Evolutionary conservation across 441 rosid species (phyloP).

Genomic region (Pelargonium citronellum): DNA sequence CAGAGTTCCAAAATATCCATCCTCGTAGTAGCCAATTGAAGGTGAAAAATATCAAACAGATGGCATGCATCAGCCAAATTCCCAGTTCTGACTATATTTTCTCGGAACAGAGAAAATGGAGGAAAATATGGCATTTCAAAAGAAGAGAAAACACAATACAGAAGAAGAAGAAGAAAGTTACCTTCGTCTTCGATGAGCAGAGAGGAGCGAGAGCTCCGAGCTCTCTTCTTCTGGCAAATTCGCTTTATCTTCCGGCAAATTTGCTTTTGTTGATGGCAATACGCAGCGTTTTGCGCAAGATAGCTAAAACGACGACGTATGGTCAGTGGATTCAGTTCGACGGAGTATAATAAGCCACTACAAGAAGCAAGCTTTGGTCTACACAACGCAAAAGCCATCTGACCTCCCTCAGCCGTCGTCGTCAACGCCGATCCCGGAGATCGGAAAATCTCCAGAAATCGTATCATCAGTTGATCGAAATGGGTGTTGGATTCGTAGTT

Average conservation of each 20-base stretch:
- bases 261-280: neutral
- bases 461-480: slow-evolving; percentile 13
- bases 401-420: neutral
- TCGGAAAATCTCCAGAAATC: slow-evolving; percentile 12
- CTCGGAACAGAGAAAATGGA: slow-evolving; percentile 8
- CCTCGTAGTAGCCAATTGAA: neutral
- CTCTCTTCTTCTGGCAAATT: neutral
- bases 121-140: neutral
- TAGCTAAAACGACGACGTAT: neutral
- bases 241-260: neutral
- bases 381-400: slow-evolving; percentile 1
- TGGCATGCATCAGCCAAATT: neutral
- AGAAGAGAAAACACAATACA: neutral
- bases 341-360: too few relatives aligned
- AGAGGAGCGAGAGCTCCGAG: slow-evolving; percentile 3
- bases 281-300: neutral
- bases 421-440: slow-evolving; percentile 10
- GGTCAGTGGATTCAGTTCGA: too few relatives aligned
- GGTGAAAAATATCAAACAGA: neutral
- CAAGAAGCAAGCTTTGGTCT: neutral
- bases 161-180: neutral
- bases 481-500: slow-evolving; percentile 58
- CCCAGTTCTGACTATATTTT: slow-evolving; percentile 1
- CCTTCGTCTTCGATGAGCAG: neutral
- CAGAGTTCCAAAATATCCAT: neutral